Base-by-base conservation (phyloP, 352 stramenopile species). In the Peronosclerospora sorghi region DNA sequence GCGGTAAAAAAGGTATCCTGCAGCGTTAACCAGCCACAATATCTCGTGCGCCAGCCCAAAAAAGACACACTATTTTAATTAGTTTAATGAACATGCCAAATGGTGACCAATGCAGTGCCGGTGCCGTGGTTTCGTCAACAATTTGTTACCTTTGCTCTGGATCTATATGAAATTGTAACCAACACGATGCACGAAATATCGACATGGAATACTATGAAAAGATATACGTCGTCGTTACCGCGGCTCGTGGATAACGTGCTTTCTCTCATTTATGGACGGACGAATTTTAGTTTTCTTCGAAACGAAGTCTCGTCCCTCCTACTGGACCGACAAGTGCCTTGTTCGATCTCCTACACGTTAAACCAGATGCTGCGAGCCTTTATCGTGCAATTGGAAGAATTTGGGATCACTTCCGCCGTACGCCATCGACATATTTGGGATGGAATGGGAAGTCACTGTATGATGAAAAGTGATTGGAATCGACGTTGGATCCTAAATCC, bases 401-500 rank as follows among this genome's bases (percentile, higher is more conserved):
- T 45, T 65, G 8, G 50, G 9, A 48, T 48, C 26, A 13, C 24
- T 10, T 27, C 26, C 32, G 27, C 26, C 5, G 23, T 5, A 37
- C 15, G 14, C 17, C 6, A 42, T 28, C 23, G 1, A 23, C 23
- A n/a, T 21, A 26, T 26, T 8, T 18, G n/a, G 15, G 5, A 36
- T 32, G 26, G 13, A 15, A 4, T 12, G 14, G 13, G 13, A 17
- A 35, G 30, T 20, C 8, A 0, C 30, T 3, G 10, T 35, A 17
- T 18, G 18, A 14, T 7, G 30, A 6, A 35, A 48, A 26, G 21
- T 26, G 23, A 42, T 10, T 63, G 54, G 54, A 63, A 42, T n/a
- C 45, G 35, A 9, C 45, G 54, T 6, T 63, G 54, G 54, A 10
- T 59, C 12, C 28, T 63, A n/a, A 39, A 49, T 6, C 54, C 54